These are phyloP conservation scores for Scheffersomyces quercinus DNA, from an alignment of 1,139 yeast genomes.

Conservation along the genomic window DNA sequence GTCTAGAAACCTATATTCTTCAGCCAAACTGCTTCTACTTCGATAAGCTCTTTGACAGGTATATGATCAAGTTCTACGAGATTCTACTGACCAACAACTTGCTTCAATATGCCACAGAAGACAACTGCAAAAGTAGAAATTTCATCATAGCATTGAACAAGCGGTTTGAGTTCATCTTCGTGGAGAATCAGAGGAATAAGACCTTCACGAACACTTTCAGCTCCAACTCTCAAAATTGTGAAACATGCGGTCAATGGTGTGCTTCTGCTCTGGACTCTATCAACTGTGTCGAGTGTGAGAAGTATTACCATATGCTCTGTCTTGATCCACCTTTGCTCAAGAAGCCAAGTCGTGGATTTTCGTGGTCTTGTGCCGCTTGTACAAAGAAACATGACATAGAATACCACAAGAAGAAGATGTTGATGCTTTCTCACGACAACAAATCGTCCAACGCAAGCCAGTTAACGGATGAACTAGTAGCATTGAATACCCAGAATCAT, in stretches of 20 bases:
- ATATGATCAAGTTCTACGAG: slow-evolving; percentile 82
- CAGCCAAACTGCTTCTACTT: slow-evolving; percentile 78
- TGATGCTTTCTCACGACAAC: slow-evolving; percentile 48
- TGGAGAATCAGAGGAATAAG: slow-evolving; percentile 69
- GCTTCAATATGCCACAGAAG: slow-evolving; percentile 56
- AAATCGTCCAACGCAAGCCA: slow-evolving; percentile 42
- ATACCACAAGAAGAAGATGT: slow-evolving; percentile 32
- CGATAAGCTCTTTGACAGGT: slow-evolving; percentile 82
- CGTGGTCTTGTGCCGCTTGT: slow-evolving; percentile 91
- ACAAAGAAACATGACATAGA: slow-evolving; percentile 49
- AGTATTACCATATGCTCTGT: slow-evolving; percentile 77
- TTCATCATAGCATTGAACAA: slow-evolving; percentile 65
- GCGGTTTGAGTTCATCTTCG: slow-evolving; percentile 72
- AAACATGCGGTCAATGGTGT: slow-evolving; percentile 83
- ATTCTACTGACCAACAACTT: slow-evolving; percentile 44
- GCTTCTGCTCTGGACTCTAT: slow-evolving; percentile 65
- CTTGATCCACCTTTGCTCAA: slow-evolving; percentile 79
- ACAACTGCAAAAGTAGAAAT: slow-evolving; percentile 54
- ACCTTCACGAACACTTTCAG: slow-evolving; percentile 65
- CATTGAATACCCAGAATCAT: slow-evolving; percentile 12
- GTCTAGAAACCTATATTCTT: slow-evolving; percentile 51
- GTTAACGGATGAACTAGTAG: slow-evolving; percentile 25
- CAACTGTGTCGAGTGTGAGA: slow-evolving; percentile 76
- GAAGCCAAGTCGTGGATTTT: slow-evolving; percentile 85
- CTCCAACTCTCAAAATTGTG: slow-evolving; percentile 57